Percentiles rank a stretch among this genome's conserved stretches.
Evolutionary conservation across 345 rosid genomes (phyloP).

Genomic region (Eucalyptus regnans): DNA sequence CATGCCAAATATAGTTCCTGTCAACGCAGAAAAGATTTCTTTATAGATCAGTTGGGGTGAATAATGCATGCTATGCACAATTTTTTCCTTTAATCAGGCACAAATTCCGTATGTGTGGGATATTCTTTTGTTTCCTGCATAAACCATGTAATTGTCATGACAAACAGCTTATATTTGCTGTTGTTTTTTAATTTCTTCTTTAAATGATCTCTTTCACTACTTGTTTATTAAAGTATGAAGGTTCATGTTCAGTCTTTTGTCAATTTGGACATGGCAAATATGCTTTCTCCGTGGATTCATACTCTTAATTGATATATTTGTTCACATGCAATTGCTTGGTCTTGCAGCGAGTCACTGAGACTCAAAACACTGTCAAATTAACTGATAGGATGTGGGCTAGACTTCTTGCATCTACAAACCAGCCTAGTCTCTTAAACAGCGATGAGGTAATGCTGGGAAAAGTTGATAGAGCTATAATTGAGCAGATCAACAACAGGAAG

Average conservation of each 20-base stretch:
- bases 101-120: neutral
- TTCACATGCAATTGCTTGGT: neutral
- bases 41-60: neutral
- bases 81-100: neutral
- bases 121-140: neutral
- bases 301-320: neutral
- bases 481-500: constrained; percentile 26
- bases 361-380: constrained; percentile 62
- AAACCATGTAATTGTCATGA: neutral
- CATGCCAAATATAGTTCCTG: neutral
- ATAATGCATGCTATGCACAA: neutral
- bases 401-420: constrained; percentile 92
- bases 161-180: neutral
- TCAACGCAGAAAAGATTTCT: neutral
- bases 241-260: neutral
- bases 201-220: neutral
- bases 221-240: neutral
- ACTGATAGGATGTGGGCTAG: constrained; percentile 99
- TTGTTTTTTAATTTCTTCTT: neutral
- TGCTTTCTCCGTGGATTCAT: neutral
- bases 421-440: constrained; percentile 67
- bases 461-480: constrained; percentile 13
- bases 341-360: constrained; percentile 70
- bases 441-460: constrained; percentile 14
- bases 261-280: neutral